Base-by-base conservation (phyloP, 2,329 filamentous ascomycete species). In the Sarocladiaceae sp. region DNA sequence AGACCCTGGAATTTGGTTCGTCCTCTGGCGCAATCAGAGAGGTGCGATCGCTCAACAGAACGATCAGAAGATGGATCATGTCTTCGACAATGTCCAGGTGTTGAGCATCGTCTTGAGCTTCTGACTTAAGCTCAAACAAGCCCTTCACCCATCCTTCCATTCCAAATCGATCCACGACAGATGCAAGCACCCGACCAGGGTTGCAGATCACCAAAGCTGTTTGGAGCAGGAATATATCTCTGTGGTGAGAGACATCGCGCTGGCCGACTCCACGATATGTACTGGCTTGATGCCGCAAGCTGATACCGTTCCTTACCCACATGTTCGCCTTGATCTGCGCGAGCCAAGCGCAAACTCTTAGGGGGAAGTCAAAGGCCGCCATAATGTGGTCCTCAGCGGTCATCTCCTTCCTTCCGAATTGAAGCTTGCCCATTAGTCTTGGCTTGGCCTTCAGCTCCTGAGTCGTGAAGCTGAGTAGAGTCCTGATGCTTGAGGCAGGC, bases 301-400 rank as follows among this genome's bases (percentile, higher is more conserved):
- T 97, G 64, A 99, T 90, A 2, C 94, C 94, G 64, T 99, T 99
- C 52, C 94, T 85, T 57, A 99, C 93, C 94, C 95, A 99, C 85
- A 97, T 96, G 50, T 91, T 90, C 17, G 93, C 91, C 67, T 96
- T 96, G 84, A 99, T 97, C 72, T 99, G 95, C 5, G 94, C 89
- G 28, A 99, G 76, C 94, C 94, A 99, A 18, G 90, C 91, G 65
- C 91, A 97, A 1, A 97, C 92, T 50, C 95, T 82, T 3, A 99
- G 76, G 1, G 95, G 93, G 61, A 90, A 96, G 66, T 99, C 94
- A 62, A 99, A 96, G 50, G 91, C 83, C 2, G 88, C 86, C 66
- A 96, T 84, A 20, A 96, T 75, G 62, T 92, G 86, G 64, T 96
- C 90, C 60, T 96, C 88, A 0, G 86, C 72, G 0, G 73, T 74